Conservation (phyloP, 2,329 filamentous ascomycete species). For the Colletotrichum sp. region DNA sequence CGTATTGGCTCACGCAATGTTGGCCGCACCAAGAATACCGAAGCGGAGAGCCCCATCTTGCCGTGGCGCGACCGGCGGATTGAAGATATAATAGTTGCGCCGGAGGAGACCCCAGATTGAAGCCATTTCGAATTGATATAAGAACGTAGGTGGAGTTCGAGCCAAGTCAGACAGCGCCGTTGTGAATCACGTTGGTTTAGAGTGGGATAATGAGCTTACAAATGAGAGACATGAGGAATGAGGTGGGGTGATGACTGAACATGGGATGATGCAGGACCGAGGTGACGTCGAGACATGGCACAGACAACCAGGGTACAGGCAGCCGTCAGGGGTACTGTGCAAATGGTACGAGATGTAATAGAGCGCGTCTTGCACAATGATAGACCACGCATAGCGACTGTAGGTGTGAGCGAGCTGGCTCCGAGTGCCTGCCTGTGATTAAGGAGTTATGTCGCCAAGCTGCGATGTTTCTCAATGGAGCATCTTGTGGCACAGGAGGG, state of each 20-base stretch:
- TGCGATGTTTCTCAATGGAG: not conserved
- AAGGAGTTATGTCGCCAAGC: not conserved
- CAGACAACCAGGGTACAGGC: not conserved
- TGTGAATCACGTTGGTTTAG: not conserved
- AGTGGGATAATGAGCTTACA: not conserved
- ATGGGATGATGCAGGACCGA: not conserved
- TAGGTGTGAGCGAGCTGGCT: not conserved
- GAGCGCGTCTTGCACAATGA: not conserved
- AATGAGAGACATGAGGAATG: not conserved
- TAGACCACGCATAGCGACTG: not conserved
- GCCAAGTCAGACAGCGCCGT: not conserved
- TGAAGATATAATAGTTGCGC: constrained; percentile 2
- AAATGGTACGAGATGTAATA: not conserved
- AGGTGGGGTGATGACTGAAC: not conserved
- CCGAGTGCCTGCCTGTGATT: not conserved
- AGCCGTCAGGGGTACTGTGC: not conserved
- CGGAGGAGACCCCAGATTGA: constrained; percentile 6
- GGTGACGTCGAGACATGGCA: not conserved
- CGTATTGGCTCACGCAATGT: constrained; percentile 37
- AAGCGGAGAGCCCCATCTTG: constrained; percentile 34
- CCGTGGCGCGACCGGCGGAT: not conserved
- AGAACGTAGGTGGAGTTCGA: not conserved
- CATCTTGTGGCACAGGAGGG: not conserved
- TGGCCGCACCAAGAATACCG: constrained; percentile 46
- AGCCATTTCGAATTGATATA: not conserved